Conservation (phyloP, 495 filamentous ascomycete species). For the Penicillium flavigenum region DNA sequence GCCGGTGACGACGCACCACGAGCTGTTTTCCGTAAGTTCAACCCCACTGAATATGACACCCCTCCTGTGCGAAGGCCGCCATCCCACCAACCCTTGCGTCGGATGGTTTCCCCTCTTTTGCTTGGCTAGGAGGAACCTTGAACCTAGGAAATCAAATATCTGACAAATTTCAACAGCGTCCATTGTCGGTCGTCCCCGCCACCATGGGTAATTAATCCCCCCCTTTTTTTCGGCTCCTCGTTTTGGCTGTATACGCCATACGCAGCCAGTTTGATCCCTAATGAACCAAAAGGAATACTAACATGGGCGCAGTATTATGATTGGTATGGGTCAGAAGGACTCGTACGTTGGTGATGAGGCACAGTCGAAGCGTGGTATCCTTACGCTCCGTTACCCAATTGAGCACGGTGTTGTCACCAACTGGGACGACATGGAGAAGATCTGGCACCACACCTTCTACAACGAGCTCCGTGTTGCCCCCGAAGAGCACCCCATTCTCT, state of each 20-base stretch:
- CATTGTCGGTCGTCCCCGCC: slow-evolving; percentile 98
- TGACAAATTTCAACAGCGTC: slow-evolving; percentile 62
- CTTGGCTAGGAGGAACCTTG: neutral
- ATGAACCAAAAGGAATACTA: slow-evolving; percentile 22
- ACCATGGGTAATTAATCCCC: slow-evolving; percentile 85
- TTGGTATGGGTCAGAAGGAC: slow-evolving; percentile 99
- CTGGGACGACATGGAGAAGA: slow-evolving; percentile 99
- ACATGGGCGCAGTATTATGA: slow-evolving; percentile 83
- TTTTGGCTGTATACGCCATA: slow-evolving; percentile 1
- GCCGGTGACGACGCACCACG: slow-evolving; percentile 99
- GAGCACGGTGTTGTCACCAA: slow-evolving; percentile 99
- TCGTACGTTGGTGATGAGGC: slow-evolving; percentile 99
- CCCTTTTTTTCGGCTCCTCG: slow-evolving; percentile 27
- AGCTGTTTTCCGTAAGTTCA: slow-evolving; percentile 98
- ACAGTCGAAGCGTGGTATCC: slow-evolving; percentile 99
- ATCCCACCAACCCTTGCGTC: slow-evolving; percentile 36
- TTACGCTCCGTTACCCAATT: slow-evolving; percentile 98
- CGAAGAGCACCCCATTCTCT: slow-evolving; percentile 98
- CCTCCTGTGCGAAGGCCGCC: slow-evolving; percentile 18
- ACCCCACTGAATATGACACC: slow-evolving; percentile 26
- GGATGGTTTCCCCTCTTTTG: slow-evolving; percentile 10
- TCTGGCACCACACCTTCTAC: slow-evolving; percentile 99
- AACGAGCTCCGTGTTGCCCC: slow-evolving; percentile 99
- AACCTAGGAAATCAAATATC: slow-evolving; percentile 3
- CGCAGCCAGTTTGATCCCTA: neutral